Conservation (phyloP, 2,329 filamentous ascomycete species). For the Tolypocladium capitatum region DNA sequence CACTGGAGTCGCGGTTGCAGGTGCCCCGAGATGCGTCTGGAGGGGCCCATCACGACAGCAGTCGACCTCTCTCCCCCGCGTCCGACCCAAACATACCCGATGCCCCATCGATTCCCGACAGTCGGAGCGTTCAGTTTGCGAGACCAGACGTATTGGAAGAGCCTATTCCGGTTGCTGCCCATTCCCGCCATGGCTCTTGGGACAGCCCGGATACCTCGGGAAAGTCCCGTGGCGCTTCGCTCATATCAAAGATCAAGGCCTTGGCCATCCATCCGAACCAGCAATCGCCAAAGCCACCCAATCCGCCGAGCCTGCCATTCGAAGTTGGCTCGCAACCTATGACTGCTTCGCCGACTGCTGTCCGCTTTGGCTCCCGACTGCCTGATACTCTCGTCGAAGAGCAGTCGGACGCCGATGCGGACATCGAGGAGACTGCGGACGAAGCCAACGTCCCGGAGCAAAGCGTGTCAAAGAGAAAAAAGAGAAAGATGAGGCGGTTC, state of each 20-base stretch:
- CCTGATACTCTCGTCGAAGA: constrained; percentile 41
- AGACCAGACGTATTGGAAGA: constrained; percentile 38
- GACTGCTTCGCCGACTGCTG: constrained; percentile 33
- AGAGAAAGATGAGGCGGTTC: constrained; percentile 47
- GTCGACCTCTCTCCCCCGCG: not conserved
- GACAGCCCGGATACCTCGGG: constrained; percentile 48
- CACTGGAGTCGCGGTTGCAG: not conserved
- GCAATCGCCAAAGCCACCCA: constrained; percentile 31
- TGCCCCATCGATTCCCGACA: constrained; percentile 4
- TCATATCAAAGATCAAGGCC: constrained; percentile 70
- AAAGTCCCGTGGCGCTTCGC: constrained; percentile 48
- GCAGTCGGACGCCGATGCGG: constrained; percentile 39
- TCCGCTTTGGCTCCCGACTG: constrained; percentile 32
- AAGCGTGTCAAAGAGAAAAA: constrained; percentile 33
- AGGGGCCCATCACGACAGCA: not conserved
- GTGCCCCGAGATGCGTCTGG: not conserved
- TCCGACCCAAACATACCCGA: constrained; percentile 1
- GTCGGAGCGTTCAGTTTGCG: constrained; percentile 64
- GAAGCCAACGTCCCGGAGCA: constrained; percentile 42
- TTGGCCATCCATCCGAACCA: constrained; percentile 43
- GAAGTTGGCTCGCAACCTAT: constrained; percentile 27
- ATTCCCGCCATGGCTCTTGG: constrained; percentile 51
- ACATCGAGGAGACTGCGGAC: constrained; percentile 77
- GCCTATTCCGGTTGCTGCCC: constrained; percentile 23
- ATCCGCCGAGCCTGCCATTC: constrained; percentile 11